Base-by-base conservation (phyloP, 2,329 filamentous ascomycete genomes). In the Basipetospora chlamydospora region DNA sequence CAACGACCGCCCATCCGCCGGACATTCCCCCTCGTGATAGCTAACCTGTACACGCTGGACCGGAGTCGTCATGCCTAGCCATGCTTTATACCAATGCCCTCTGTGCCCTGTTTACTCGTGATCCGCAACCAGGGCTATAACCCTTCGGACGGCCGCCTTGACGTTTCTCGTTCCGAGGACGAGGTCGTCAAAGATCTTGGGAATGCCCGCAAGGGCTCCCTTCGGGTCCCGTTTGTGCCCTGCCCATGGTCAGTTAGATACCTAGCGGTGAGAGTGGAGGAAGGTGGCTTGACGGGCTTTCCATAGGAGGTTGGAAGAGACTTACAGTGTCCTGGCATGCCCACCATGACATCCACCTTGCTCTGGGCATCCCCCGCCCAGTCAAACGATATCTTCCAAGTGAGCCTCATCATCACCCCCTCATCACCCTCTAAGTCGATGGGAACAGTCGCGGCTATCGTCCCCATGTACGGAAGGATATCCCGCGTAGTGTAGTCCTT, bases 311-410 rank as follows among this genome's bases (percentile, higher is more conserved):
- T 15, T 18, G 25, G 21, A 28, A 13, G 13, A 37, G 13, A 68
- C 76, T 67, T 55, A 82, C 77, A 83, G 49, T 69, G 71, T 6
- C 59, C 62, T 1, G 78, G 77, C 28, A 75, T 57, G 4, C 68
- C 67, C 2, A 73, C 57, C 42, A 70, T 50, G 9, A 77, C 59
- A 4, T 56, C 57, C 12, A 82, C 54, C 30, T 60, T 59, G 44
- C 69, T 80, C 46, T 69, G 66, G 4, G 74, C 77, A 48, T 83
- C 79, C 5, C 79, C 79, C 0, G 77, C 77, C 78, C 77, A 83
- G 51, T 83, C 78, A 47, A 83, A 80, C 2, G 56, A 54, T 29
- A 80, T 73, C 32, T 54, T 59, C 79, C 79, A 84, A 39, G 65
- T 60, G 17, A 43, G 34, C 2, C 83, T 55, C 18, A 71, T 64